A percentile compares a stretch with the other conserved stretches of the same genome.
These are phyloP conservation scores for Penicillium concentricum DNA, from an alignment of 2,329 filamentous ascomycete species.

Conservation along the genomic window DNA sequence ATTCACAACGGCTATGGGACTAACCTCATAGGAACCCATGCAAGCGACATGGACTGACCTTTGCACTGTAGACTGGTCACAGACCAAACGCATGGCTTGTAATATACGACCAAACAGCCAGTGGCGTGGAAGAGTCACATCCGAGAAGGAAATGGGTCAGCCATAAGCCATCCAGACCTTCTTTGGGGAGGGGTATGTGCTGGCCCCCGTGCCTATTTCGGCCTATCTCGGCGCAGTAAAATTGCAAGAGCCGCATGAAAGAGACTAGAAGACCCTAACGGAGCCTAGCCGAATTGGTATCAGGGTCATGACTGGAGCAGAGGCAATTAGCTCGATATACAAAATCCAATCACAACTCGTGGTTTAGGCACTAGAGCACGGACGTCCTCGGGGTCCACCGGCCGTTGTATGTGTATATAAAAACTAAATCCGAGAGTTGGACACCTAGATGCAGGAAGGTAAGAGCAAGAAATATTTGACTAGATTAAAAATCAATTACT, in stretches of 20 bases:
- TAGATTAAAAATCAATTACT: no score
- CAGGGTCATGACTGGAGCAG: slow-evolving; percentile 8
- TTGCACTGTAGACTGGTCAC: neutral
- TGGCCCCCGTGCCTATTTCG: neutral
- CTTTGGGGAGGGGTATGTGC: neutral
- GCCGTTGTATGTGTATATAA: neutral
- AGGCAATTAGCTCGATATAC: neutral
- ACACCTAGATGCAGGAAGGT: neutral
- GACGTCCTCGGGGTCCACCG: neutral
- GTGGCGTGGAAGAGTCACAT: slow-evolving; percentile 3
- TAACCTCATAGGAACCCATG: neutral
- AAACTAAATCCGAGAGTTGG: neutral
- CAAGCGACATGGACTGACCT: neutral
- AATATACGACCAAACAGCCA: neutral
- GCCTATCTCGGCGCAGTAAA: slow-evolving; percentile 1
- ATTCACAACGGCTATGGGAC: neutral
- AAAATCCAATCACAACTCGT: slow-evolving; percentile 2
- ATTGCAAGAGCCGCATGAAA: slow-evolving; percentile 22
- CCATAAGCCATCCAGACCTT: neutral
- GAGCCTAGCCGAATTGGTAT: slow-evolving; percentile 5
- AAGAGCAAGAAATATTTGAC: no score
- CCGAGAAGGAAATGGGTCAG: neutral
- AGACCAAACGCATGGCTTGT: neutral
- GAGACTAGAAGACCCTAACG: slow-evolving; percentile 6
- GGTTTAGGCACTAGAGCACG: neutral